Conservation (phyloP, 441 rosid genomes). For the Bruguiera hainesii region DNA sequence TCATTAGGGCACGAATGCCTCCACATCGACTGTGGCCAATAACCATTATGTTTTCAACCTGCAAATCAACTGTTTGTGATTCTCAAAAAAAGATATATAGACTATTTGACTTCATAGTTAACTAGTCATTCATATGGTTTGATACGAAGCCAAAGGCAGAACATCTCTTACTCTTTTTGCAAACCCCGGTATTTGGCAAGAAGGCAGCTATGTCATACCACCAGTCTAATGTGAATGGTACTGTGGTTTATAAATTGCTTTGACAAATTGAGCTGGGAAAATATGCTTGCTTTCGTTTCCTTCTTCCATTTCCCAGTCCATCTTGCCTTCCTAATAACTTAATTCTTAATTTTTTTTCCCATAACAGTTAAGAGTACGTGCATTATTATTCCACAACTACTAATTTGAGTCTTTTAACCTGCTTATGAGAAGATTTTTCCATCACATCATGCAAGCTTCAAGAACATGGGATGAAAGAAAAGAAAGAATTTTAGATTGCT, state of each 20-base stretch:
- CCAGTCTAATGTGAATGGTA: background rate
- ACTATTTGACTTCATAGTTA: background rate
- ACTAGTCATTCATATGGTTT: background rate
- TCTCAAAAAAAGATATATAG: background rate
- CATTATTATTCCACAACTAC: background rate
- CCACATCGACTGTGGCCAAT: constrained; percentile 95
- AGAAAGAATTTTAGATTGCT: constrained; percentile 2
- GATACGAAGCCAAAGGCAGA: background rate
- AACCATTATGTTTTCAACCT: constrained; percentile 89
- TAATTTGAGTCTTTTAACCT: background rate
- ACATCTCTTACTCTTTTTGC: background rate
- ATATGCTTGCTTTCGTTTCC: background rate
- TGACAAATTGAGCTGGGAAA: background rate
- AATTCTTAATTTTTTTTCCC: background rate
- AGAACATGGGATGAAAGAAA: background rate
- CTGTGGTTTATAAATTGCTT: background rate
- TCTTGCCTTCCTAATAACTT: background rate
- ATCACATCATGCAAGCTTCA: background rate
- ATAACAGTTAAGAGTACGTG: background rate
- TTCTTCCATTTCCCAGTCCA: background rate
- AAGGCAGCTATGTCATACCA: background rate
- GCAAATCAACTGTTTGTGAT: constrained; percentile 22
- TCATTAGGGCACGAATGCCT: constrained; percentile 94
- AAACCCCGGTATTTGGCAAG: background rate
- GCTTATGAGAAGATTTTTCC: background rate